phyloP scores from a whole-genome alignment of 305 asterid species.

The Nicotiana rustica region DNA sequence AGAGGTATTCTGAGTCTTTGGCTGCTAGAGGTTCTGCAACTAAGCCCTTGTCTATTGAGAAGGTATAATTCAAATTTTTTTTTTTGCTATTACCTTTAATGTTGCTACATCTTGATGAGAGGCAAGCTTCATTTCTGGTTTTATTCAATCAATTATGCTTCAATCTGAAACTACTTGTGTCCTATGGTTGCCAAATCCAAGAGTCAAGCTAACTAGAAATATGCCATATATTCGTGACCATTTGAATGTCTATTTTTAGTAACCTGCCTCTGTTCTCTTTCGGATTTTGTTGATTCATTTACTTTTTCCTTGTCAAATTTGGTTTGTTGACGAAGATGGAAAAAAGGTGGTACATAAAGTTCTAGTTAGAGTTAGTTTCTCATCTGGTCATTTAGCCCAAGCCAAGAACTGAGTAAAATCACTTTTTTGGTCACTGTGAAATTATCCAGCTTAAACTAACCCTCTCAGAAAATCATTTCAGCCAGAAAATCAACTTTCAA shows the following conservation, averaged over 20 bases:
- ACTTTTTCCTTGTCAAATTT: not conserved
- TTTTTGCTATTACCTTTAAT: too few species aligned
- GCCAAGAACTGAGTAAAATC: too few species aligned
- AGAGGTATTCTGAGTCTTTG: conserved; percentile 64
- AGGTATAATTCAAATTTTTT: conserved; percentile 49
- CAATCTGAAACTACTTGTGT: not conserved
- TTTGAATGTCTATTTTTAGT: not conserved
- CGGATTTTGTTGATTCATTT: not conserved
- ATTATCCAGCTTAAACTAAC: too few species aligned
- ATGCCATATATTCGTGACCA: not conserved
- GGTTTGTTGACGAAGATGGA: not conserved
- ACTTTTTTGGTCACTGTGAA: too few species aligned
- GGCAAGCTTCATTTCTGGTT: not conserved
- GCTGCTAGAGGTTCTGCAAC: conserved; percentile 50
- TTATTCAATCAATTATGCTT: not conserved
- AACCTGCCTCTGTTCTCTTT: not conserved
- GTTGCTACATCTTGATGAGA: too few species aligned
- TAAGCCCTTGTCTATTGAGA: conserved; percentile 72
- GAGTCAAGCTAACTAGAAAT: not conserved
- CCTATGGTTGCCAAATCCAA: not conserved
- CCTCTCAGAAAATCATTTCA: too few species aligned
- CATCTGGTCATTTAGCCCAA: too few species aligned
- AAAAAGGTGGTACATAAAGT: not conserved
- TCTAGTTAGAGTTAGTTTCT: not conserved
- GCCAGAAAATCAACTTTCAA: too few species aligned